phyloP scores from a whole-genome alignment of 352 stramenopile genomes.

The Globisporangium spinosum region DNA sequence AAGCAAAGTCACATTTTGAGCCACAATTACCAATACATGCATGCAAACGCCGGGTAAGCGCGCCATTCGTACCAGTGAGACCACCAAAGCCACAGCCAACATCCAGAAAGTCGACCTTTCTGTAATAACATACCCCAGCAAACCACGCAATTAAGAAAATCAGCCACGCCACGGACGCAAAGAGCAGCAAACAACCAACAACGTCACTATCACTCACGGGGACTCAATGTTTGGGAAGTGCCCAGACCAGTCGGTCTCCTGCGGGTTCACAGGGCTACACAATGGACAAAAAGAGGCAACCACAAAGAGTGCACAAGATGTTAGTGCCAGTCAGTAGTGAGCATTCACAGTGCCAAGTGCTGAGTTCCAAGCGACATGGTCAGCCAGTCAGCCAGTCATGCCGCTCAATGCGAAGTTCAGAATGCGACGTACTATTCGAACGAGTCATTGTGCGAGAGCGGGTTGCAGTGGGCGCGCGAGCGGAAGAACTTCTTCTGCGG shows the following conservation, averaged over 20 bases:
- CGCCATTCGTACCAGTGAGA: conserved; percentile 73
- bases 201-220: conserved; percentile 35
- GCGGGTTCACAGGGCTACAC: conserved; percentile 71
- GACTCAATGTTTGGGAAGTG: conserved; percentile 89
- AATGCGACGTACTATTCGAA: conserved; percentile 88
- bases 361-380: neutral
- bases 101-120: conserved; percentile 92
- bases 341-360: no score
- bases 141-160: neutral
- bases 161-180: neutral
- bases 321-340: neutral
- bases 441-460: conserved; percentile 94
- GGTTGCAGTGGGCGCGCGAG: conserved; percentile 95
- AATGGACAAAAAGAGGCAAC: neutral
- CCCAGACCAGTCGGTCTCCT: conserved; percentile 91
- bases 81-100: conserved; percentile 97
- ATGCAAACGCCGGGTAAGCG: neutral
- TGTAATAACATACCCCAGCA: conserved; percentile 19
- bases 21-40: neutral
- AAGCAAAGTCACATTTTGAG: neutral
- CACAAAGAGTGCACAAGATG: neutral
- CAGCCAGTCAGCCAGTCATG: neutral
- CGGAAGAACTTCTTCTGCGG: conserved; percentile 97
- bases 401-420: neutral
- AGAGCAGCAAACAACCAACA: neutral